These are phyloP conservation scores for Aspergillus amoenus DNA, from an alignment of 2,329 filamentous ascomycete species.

Conservation along the genomic window DNA sequence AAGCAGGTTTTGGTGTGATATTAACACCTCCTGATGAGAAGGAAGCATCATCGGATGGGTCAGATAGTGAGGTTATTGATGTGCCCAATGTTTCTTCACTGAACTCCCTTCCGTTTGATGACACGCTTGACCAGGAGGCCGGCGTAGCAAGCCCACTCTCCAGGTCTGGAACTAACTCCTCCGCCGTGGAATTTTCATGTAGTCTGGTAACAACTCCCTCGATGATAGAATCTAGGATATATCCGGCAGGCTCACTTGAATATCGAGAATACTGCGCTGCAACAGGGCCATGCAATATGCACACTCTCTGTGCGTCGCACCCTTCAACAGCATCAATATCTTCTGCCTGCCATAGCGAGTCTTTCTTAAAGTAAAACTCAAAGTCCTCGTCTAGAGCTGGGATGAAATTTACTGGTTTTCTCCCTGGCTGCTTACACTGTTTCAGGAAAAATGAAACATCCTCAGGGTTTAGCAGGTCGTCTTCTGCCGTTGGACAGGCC, in stretches of 20 bases:
- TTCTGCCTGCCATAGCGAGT: conserved; percentile 97
- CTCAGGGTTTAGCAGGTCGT: conserved; percentile 90
- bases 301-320: conserved; percentile 89
- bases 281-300: conserved; percentile 90
- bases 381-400: conserved; percentile 90
- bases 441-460: conserved; percentile 93
- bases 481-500: conserved; percentile 73
- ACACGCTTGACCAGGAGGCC: conserved; percentile 60
- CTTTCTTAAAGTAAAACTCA: conserved; percentile 99
- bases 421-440: conserved; percentile 79
- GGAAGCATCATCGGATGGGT: conserved; percentile 4
- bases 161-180: conserved; percentile 53
- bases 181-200: conserved; percentile 67
- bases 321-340: conserved; percentile 89
- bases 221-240: conserved; percentile 87
- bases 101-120: conserved; percentile 31
- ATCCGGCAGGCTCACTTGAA: conserved; percentile 86
- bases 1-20: background rate
- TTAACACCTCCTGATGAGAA: background rate
- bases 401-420: conserved; percentile 94
- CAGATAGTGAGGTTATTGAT: conserved; percentile 13
- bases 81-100: conserved; percentile 10
- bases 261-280: conserved; percentile 82
- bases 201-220: conserved; percentile 74
- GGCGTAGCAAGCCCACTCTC: conserved; percentile 47